Base-by-base conservation (phyloP, 352 stramenopile genomes). In the Pythium coloratum region DNA sequence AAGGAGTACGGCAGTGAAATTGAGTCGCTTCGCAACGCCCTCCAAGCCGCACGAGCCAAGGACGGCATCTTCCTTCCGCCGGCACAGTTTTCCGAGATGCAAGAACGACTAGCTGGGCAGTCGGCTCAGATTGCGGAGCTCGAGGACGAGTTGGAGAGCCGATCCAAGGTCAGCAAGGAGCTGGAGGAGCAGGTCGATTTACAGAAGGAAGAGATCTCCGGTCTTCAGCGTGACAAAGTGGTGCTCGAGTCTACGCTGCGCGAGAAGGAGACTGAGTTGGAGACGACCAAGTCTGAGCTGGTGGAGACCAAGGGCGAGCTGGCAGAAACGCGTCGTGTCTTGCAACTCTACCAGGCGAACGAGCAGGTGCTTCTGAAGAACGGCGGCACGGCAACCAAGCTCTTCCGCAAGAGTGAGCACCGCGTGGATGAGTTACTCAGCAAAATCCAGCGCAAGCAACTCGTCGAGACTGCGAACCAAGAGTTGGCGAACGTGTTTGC, bases 1-100 rank as follows among this genome's bases (percentile, higher is more conserved):
- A 97, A 95, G 62, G 92, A 98, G 67, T 98, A 97, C 59, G 84
- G 85, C 9, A 89, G 73, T 53, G 94, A 98, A 68, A 97, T 98
- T 49, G 88, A 97, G 66, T 84, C 76, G 18, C 76, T 98, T 1
- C 88, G 89, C 5, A 82, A 73, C 34, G 88, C 92, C 7, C 69
- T 98, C 18, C 72, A 88, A 54, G 78, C 90, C 40, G 90, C 93
- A 4, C 81, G 94, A 55, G 73, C 91, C 12, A 98, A 98, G 72
- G 94, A 98, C 53, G 94, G 94, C 12, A 94, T 98, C 30, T 98
- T 93, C 42, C 64, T 98, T 13, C 88, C 89, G 7, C 80, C 92
- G 26, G 91, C 88, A 14, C 83, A 96, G 60, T 98, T 92, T 66
- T 82, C 92, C 9, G 90, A 97, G 58, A 97, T 98, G 89, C 81